Evolutionary conservation across 2,329 filamentous ascomycete species (phyloP).

Genomic region (Fonsecaea pedrosoi): DNA sequence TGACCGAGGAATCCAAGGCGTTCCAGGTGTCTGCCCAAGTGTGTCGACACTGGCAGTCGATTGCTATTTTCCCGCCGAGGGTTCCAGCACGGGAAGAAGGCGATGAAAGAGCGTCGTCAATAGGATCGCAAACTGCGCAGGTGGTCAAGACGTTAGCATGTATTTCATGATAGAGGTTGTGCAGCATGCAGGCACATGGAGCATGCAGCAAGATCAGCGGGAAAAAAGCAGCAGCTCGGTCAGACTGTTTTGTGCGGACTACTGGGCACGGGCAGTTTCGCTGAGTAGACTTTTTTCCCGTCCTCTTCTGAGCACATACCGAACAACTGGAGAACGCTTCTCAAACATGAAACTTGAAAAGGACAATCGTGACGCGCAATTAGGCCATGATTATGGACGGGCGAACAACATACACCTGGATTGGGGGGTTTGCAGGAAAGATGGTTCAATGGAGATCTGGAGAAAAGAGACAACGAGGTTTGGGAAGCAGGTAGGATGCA

Average conservation of each 20-base stretch:
- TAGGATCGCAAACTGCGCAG: conserved; percentile 27
- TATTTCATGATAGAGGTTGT: conserved; percentile 16
- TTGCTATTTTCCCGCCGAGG: conserved; percentile 8
- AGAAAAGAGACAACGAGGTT: conserved; percentile 37
- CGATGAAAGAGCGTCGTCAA: conserved; percentile 24
- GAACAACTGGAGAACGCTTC: conserved; percentile 28
- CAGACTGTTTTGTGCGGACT: conserved; percentile 17
- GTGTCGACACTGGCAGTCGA: conserved; percentile 4
- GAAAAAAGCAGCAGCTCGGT: conserved; percentile 16
- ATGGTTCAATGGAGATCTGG: conserved; percentile 38
- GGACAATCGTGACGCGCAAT: conserved; percentile 31
- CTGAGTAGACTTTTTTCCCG: conserved; percentile 13
- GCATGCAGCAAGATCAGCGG: conserved; percentile 25
- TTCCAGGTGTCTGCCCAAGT: conserved; percentile 15
- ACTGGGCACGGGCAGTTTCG: conserved; percentile 19
- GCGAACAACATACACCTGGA: conserved; percentile 22
- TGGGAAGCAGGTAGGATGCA: conserved; percentile 37
- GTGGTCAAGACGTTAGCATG: conserved; percentile 17
- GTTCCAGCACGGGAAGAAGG: conserved; percentile 17
- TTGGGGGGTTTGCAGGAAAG: conserved; percentile 31
- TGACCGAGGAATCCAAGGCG: conserved; percentile 9
- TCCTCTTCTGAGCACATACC: conserved; percentile 27
- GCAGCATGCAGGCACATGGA: conserved; percentile 29
- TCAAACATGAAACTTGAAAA: conserved; percentile 27
- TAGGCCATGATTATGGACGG: conserved; percentile 28